Evolutionary conservation across 306 rosid species (phyloP).

Genomic region (Abrus pulchellus): DNA sequence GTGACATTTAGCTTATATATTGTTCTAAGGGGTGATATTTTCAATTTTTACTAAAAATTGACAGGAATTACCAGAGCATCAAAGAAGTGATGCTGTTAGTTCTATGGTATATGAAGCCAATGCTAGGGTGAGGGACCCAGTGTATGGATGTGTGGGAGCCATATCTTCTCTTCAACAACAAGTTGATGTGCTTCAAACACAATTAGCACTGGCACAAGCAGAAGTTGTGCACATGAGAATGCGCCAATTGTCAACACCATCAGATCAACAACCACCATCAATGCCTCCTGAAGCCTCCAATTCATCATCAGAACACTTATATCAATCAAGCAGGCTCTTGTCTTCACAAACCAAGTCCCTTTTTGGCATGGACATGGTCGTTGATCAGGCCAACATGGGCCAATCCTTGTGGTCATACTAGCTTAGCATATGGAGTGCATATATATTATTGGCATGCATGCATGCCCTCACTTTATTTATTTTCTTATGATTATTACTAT

Average conservation of each 20-base stretch:
- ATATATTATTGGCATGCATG: constrained; percentile 29
- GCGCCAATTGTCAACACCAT: constrained; percentile 53
- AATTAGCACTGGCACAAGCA: constrained; percentile 81
- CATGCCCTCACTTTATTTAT: constrained; percentile 46
- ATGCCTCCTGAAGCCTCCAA: constrained; percentile 25
- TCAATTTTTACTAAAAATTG: not conserved
- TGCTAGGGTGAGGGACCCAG: constrained; percentile 95
- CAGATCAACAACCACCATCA: constrained; percentile 12
- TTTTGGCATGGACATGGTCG: constrained; percentile 68
- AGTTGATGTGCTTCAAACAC: constrained; percentile 80
- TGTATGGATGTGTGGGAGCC: constrained; percentile 95
- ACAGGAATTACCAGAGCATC: constrained; percentile 87
- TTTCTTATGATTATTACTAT: constrained; percentile 44
- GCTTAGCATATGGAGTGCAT: constrained; percentile 30
- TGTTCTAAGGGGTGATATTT: too few species aligned
- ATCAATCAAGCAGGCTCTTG: constrained; percentile 43
- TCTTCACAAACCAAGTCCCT: constrained; percentile 69
- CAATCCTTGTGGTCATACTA: constrained; percentile 87
- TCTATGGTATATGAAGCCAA: constrained; percentile 97
- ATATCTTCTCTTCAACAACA: constrained; percentile 92
- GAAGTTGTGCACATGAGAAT: constrained; percentile 82
- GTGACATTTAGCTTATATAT: not conserved
- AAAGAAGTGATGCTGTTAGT: constrained; percentile 93
- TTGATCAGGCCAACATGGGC: constrained; percentile 68
- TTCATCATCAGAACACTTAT: constrained; percentile 37